Evolutionary conservation across 176 grass and related monocot genomes (phyloP), one percentile per base, ranked within the genome.

Genomic region (Cocos nucifera): DNA sequence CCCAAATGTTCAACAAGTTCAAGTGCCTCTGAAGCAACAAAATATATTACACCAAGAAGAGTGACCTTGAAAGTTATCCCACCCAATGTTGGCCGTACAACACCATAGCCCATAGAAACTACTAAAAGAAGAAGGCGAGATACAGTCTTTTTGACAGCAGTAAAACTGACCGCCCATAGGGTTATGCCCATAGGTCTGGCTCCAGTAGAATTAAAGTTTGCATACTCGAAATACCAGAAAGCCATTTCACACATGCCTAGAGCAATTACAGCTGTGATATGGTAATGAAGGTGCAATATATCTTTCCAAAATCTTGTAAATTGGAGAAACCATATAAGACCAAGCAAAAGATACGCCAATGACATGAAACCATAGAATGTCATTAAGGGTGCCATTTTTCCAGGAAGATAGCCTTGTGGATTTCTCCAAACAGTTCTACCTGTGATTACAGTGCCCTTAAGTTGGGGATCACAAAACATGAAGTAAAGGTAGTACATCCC

Each of bases 201-300:
- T 63, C 93, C 93, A 44, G 81, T 98, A 27, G 87, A 85, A 78
- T 98, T 98, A 24, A 98, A 88, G 69, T 98, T 98, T 57, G 81
- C 82, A 80, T 92, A 89, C 73, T 98, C 93, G 74, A 98, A 98
- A 50, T 88, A 98, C 93, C 87, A 92, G 63, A 98, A 86, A 65
- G 93, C 76, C 93, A 98, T 98, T 80, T 98, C 87, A 3, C 93
- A 98, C 93, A 98, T 98, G 73, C 93, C 88, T 76, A 98, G 79
- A 53, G 93, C 93, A 73, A 98, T 92, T 29, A 98, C 93, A 30
- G 82, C 84, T 50, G 93, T 98, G 69, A 98, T 92, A 73, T 98
- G 81, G 79, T 91, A 98, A 69, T 98, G 93, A 56, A 98, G 84
- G 48, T 92, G 87, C 76, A 98, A 73, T 70, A 90, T 86, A 30